Percentiles rank a stretch among this genome's conserved stretches.
phyloP scores from a whole-genome alignment of 108 stramenopile species.

The Craspedostauros australis region DNA sequence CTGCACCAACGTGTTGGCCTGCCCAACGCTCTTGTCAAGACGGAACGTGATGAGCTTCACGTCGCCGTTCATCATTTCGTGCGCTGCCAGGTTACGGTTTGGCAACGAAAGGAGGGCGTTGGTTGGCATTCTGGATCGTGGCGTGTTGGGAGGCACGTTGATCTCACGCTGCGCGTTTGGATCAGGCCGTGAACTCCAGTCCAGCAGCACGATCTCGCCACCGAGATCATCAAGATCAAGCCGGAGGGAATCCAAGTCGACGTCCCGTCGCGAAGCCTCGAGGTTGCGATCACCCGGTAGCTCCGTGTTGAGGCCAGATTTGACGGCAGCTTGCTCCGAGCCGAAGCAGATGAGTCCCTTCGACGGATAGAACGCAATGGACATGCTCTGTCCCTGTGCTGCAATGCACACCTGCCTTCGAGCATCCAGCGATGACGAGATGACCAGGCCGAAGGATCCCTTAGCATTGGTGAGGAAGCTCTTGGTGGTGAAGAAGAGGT shows the following conservation, averaged over 20 bases:
- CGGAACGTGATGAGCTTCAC: constrained; percentile 29
- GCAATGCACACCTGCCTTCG: constrained; percentile 73
- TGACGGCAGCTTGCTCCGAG: constrained; percentile 80
- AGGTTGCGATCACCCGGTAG: constrained; percentile 11
- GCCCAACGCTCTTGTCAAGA: constrained; percentile 33
- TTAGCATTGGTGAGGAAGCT: constrained; percentile 65
- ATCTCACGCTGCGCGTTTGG: too few species aligned
- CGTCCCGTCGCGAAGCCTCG: constrained; percentile 13
- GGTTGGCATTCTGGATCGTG: too few species aligned
- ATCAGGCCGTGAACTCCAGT: too few species aligned
- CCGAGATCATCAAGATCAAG: constrained; percentile 66
- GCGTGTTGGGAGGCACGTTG: too few species aligned
- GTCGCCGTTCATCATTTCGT: constrained; percentile 45
- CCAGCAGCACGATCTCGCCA: constrained; percentile 56
- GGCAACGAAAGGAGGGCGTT: constrained; percentile 41
- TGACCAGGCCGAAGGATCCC: constrained; percentile 71
- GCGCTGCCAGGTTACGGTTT: constrained; percentile 24
- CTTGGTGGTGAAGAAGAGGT: constrained; percentile 53
- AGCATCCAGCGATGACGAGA: constrained; percentile 63
- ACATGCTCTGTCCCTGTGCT: constrained; percentile 75
- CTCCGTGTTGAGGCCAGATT: constrained; percentile 47
- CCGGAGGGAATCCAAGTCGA: constrained; percentile 50
- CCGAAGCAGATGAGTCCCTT: constrained; percentile 77
- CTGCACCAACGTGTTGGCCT: constrained; percentile 14
- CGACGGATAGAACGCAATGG: constrained; percentile 68